These are phyloP conservation scores for Zychaea mexicana DNA, from an alignment of 371 early-diverging fungal genomes.

Conservation along the genomic window DNA sequence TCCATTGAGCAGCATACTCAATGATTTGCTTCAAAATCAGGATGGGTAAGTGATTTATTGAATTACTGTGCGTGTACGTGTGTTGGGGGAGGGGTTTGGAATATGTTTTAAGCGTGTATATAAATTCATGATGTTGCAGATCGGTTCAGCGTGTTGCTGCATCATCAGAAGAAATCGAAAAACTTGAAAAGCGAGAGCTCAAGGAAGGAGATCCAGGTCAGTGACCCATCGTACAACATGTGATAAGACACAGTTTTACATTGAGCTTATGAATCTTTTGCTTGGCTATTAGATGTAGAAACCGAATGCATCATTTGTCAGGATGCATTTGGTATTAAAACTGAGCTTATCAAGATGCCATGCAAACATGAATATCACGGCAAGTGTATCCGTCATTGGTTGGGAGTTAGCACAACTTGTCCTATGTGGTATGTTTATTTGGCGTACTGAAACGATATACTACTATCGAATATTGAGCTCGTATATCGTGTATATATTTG, in stretches of 20 bases:
- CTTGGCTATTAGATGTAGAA: conserved; percentile 5
- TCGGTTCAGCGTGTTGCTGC: not conserved
- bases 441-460: too few relatives aligned
- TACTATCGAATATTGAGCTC: too few relatives aligned
- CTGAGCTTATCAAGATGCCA: conserved; percentile 12
- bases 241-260: too few relatives aligned
- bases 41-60: not conserved
- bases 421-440: conserved; percentile 23
- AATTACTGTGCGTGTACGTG: too few relatives aligned
- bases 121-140: not conserved
- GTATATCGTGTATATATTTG: too few relatives aligned
- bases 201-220: not conserved
- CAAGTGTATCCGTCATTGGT: conserved; percentile 20
- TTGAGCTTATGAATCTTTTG: not conserved
- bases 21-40: not conserved
- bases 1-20: not conserved
- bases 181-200: not conserved
- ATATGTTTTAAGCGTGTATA: too few relatives aligned
- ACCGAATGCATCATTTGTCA: conserved; percentile 22
- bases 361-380: conserved; percentile 29
- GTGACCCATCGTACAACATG: not conserved
- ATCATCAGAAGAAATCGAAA: not conserved
- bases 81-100: not conserved
- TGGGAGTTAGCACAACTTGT: conserved; percentile 17
- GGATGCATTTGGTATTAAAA: conserved; percentile 10